Evolutionary conservation across 805 yeast species (phyloP).

Genomic region (Yamadazyma sp.): DNA sequence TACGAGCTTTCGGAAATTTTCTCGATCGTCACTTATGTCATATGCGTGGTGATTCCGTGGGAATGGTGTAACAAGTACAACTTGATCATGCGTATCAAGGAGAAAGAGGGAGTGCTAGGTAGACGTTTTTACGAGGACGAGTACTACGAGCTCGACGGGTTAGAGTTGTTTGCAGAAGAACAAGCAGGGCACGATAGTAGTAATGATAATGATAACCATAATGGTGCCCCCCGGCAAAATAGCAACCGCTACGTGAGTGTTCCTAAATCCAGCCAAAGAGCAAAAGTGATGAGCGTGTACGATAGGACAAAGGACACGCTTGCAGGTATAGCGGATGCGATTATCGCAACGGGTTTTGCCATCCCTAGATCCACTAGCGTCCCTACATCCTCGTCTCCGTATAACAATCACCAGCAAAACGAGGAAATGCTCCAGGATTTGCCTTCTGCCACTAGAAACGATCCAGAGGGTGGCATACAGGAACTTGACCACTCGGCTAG

Average conservation of each 20-base stretch:
- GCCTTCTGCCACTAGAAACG: background rate
- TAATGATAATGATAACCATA: constrained; percentile 18
- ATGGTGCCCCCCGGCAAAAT: background rate
- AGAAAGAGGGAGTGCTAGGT: constrained; percentile 73
- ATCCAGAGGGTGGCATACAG: constrained; percentile 1
- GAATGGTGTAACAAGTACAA: constrained; percentile 77
- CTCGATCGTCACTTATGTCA: constrained; percentile 67
- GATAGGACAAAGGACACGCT: constrained; percentile 37
- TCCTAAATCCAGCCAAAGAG: constrained; percentile 1
- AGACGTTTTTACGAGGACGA: constrained; percentile 74
- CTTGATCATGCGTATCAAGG: constrained; percentile 55
- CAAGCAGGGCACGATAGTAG: constrained; percentile 21
- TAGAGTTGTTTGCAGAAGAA: constrained; percentile 41
- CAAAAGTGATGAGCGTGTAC: constrained; percentile 10
- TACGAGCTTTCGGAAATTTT: constrained; percentile 70
- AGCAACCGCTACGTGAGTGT: constrained; percentile 2
- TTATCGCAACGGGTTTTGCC: constrained; percentile 59
- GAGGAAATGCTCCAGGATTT: constrained; percentile 6
- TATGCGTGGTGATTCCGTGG: constrained; percentile 77
- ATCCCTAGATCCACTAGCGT: constrained; percentile 51
- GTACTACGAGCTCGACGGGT: constrained; percentile 39
- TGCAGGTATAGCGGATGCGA: constrained; percentile 48
- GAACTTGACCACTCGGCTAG: constrained; percentile 10
- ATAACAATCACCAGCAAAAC: background rate
- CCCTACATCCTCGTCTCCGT: constrained; percentile 17